phyloP scores from a whole-genome alignment of 768 basidiomycete species.

The Daedaleopsis sinensis region DNA sequence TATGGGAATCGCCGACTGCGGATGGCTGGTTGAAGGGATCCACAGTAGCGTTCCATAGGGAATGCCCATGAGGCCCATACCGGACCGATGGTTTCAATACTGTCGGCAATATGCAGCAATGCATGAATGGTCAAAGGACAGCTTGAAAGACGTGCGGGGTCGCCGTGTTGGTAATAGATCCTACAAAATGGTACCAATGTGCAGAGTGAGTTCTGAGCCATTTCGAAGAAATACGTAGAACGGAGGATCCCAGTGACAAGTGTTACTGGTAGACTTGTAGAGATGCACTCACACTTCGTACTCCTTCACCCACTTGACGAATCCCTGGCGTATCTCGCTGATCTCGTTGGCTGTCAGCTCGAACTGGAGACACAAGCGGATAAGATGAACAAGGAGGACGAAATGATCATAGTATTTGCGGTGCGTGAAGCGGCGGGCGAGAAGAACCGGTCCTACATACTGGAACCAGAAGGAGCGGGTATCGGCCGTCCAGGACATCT shows the following conservation, averaged over 20 bases:
- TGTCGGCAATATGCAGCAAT: constrained; percentile 33
- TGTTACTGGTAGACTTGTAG: not conserved
- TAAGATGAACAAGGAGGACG: constrained; percentile 39
- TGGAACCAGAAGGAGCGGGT: constrained; percentile 43
- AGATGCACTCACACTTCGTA: constrained; percentile 46
- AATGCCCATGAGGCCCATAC: constrained; percentile 35
- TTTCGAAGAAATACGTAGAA: no score
- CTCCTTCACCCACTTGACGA: constrained; percentile 39
- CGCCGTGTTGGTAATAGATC: constrained; percentile 35
- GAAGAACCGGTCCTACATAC: constrained; percentile 43
- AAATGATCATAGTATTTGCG: constrained; percentile 46
- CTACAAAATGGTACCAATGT: constrained; percentile 2
- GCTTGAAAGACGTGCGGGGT: constrained; percentile 23
- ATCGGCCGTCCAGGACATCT: constrained; percentile 38
- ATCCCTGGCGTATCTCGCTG: constrained; percentile 30
- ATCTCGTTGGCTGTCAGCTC: constrained; percentile 35
- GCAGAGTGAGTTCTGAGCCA: no score
- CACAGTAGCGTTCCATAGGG: no score
- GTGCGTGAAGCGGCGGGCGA: constrained; percentile 35
- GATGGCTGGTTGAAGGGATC: constrained; percentile 23
- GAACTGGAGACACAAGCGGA: constrained; percentile 41
- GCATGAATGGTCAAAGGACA: constrained; percentile 39
- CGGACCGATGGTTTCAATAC: constrained; percentile 27
- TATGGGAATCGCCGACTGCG: constrained; percentile 24
- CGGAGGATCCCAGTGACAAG: no score